Conservation (phyloP, 1,284 basidiomycete genomes). For the Irpex sp. region DNA sequence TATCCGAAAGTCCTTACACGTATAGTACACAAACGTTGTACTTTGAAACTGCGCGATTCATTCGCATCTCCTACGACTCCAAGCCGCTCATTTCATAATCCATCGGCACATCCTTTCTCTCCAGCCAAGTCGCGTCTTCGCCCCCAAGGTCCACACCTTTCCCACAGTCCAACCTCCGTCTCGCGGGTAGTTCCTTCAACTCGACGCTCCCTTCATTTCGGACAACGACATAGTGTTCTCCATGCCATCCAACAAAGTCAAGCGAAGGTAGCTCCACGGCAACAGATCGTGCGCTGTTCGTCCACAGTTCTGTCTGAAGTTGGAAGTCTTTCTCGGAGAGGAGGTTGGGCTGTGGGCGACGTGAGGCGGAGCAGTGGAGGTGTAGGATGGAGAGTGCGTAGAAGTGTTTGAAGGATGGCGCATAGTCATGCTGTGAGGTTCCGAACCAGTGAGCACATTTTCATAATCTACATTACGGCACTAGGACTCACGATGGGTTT, state of each 20-base stretch:
- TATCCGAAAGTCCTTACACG: too few relatives aligned
- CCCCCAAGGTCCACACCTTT: conserved; percentile 64
- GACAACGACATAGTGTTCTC: conserved; percentile 63
- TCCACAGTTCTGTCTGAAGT: conserved; percentile 55
- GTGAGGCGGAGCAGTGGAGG: conserved; percentile 41
- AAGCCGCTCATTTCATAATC: conserved; percentile 62
- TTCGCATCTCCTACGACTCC: conserved; percentile 19
- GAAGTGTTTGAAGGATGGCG: conserved; percentile 43
- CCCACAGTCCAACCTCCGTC: conserved; percentile 57
- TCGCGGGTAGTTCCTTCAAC: conserved; percentile 58
- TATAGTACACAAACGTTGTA: too few relatives aligned
- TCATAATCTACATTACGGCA: neutral
- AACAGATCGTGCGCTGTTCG: conserved; percentile 43
- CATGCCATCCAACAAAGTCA: conserved; percentile 68
- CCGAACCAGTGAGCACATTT: neutral
- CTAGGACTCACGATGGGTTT: conserved; percentile 41
- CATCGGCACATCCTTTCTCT: conserved; percentile 67
- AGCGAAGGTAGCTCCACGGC: conserved; percentile 45
- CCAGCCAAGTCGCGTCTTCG: conserved; percentile 62
- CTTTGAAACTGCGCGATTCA: too few relatives aligned
- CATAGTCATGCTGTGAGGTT: conserved; percentile 45
- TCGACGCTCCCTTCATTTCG: conserved; percentile 39
- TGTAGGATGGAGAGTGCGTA: conserved; percentile 54
- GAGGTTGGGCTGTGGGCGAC: conserved; percentile 51
- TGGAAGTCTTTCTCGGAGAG: conserved; percentile 58